A percentile compares a stretch with the other conserved stretches of the same genome.
Conservation (phyloP, 2,329 filamentous ascomycete genomes). For the Magnaporthales sp. region DNA sequence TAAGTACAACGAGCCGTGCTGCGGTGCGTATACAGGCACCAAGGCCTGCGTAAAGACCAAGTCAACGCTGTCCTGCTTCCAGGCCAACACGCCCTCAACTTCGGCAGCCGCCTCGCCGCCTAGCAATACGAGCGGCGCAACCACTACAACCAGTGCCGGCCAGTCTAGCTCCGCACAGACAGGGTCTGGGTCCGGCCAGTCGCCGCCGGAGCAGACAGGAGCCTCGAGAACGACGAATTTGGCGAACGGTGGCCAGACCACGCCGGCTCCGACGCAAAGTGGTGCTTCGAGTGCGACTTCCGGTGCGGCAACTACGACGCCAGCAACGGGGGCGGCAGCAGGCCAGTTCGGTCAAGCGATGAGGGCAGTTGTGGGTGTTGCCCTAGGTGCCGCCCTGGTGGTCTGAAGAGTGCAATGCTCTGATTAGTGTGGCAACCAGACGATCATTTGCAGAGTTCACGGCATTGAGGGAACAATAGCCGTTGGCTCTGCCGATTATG, state of each 20-base stretch:
- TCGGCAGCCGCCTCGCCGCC: background rate
- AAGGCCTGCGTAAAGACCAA: background rate
- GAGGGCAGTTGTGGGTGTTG: background rate
- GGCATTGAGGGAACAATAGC: background rate
- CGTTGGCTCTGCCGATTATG: background rate
- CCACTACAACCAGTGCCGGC: background rate
- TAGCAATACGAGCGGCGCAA: background rate
- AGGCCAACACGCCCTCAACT: background rate
- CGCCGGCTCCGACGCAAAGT: background rate
- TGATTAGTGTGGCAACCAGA: background rate
- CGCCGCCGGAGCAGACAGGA: background rate
- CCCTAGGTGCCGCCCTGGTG: background rate
- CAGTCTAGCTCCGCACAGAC: background rate
- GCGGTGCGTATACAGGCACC: constrained; percentile 44
- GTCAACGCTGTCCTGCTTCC: background rate
- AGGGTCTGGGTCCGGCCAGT: background rate
- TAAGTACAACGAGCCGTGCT: constrained; percentile 53
- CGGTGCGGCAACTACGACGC: background rate
- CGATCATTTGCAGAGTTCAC: background rate
- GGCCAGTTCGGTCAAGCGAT: background rate
- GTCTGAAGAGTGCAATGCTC: background rate
- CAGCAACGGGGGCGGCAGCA: background rate
- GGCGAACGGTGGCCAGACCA: background rate
- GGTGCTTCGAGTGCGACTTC: background rate
- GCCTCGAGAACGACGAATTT: background rate